Evolutionary conservation across 805 yeast genomes (phyloP), one percentile per base, ranked within the genome.

Genomic region (Candida krabiensis): DNA sequence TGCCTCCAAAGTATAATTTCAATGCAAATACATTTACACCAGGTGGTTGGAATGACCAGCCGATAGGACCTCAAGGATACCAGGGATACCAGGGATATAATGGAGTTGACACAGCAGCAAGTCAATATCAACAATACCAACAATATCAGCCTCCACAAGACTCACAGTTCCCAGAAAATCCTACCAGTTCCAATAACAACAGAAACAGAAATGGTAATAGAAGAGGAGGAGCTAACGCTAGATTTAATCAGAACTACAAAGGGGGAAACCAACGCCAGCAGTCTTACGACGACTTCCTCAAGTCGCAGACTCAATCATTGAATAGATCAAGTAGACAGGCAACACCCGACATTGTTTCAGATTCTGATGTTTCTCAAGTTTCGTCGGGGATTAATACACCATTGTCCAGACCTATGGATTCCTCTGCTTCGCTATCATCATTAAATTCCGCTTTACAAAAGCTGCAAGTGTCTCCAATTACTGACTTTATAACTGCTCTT

Each of bases 371-470:
- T 17, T 71, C 63, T 35, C 55, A 37, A 47, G 52, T 35, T 44
- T 66, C 56, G 7, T 58, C 66, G 11, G 63, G 63, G 26, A 28
- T 44, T 29, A 47, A 46, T 21, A 54, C 60, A 19, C 60, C 67
- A 19, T 32, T 52, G 28, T 48, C 58, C 9, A 40, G 40, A 24
- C 43, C 60, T 2, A 49, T 48, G 47, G 56, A 61, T 17, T 71
- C 77, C n/a, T 80, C 91, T 5, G 76, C 89, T 8, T 84, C 96
- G 2, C 69, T 90, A 51, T 67, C 87, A 9, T 59, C 67, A 3
- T 69, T 89, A 43, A 77, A 78, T 50, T 75, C 83, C 26, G 86
- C 93, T 3, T 70, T 89, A 58, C 74, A 73, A 37, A 83, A 83
- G 47, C 64, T 86, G 37, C 75, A 73, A 14, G 53, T 79, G 28